Base-by-base conservation (phyloP, 2,329 filamentous ascomycete genomes). In the Pseudopyrenochaeta lycopersici region DNA sequence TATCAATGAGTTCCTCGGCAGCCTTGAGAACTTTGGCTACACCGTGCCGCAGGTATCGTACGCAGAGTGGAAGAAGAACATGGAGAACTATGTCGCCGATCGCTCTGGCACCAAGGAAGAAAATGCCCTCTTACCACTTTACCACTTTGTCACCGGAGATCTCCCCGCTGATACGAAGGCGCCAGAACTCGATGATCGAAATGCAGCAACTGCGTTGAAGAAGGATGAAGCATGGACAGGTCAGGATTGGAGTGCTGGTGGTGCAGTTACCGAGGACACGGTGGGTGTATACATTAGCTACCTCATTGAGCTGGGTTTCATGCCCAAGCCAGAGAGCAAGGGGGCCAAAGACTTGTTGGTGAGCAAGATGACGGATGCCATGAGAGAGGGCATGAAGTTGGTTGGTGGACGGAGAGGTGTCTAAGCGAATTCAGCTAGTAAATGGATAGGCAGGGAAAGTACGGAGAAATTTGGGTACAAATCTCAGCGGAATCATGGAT, bases 1-100 rank as follows among this genome's bases (percentile, higher is more conserved):
- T 2, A 88, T 93, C 81, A 91, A 89, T 76, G 83, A 91, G 71
- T 96, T 87, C 76, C 82, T 95, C n/a, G 83, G 84, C 17, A 81
- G 84, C 0, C 81, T 96, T 7, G 83, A 88, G 68, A 82, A 80
- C 17, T 96, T 91, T 71, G 91, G 91, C 21, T 96, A 92, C 76
- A 71, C 81, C 21, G 84, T 88, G 0, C 86, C 89, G 0, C 82
- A 88, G 57, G 82, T 90, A 2, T 78, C 83, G 31, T 96, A 95
- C 68, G 74, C 83, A 2, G 79, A 83, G 6, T 96, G 91, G 91
- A 85, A 84, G 57, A 78, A 80, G 27, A 83, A 84, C 62, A 82
- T 96, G 54, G 85, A 90, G 75, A 76, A 81, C 46, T 92, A 90
- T 67, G 88, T 92, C 53, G 84, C 84, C 18, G 83, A 70, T 17